phyloP scores from a whole-genome alignment of 2,329 filamentous ascomycete species.

The Trichophyton verrucosum region DNA sequence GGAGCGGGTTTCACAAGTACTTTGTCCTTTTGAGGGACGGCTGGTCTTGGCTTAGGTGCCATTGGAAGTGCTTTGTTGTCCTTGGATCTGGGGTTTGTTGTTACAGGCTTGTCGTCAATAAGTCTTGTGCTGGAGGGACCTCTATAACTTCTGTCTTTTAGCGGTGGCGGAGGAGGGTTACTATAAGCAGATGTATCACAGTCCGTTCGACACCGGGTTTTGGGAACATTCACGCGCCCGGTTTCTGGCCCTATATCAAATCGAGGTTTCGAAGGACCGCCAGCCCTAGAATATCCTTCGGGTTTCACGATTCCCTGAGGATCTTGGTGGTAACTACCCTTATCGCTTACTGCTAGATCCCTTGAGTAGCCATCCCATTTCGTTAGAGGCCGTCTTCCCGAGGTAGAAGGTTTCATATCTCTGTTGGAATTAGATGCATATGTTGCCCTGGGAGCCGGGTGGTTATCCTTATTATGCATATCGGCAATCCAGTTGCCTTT shows the following conservation, averaged over 20 bases:
- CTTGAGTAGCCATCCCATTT: conserved; percentile 55
- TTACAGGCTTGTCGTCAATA: not conserved
- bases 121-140: not conserved
- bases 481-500: not conserved
- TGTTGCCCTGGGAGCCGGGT: not conserved
- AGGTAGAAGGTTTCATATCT: conserved; percentile 5
- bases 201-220: conserved; percentile 24
- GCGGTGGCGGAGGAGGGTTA: conserved; percentile 35
- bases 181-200: conserved; percentile 25
- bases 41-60: conserved; percentile 27
- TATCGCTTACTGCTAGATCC: conserved; percentile 48
- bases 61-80: not conserved
- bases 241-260: conserved; percentile 27
- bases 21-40: conserved; percentile 32
- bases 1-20: not conserved
- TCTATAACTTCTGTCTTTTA: conserved; percentile 53
- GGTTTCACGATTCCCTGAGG: conserved; percentile 36
- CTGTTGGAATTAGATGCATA: not conserved
- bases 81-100: not conserved
- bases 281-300: conserved; percentile 17
- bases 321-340: conserved; percentile 45
- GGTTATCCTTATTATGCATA: not conserved
- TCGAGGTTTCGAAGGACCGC: conserved; percentile 20
- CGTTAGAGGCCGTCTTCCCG: conserved; percentile 15
- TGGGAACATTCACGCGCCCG: conserved; percentile 24